Evolutionary conservation across 2,329 filamentous ascomycete genomes (phyloP).

Genomic region (Hymenotorrendiella dingleyae): DNA sequence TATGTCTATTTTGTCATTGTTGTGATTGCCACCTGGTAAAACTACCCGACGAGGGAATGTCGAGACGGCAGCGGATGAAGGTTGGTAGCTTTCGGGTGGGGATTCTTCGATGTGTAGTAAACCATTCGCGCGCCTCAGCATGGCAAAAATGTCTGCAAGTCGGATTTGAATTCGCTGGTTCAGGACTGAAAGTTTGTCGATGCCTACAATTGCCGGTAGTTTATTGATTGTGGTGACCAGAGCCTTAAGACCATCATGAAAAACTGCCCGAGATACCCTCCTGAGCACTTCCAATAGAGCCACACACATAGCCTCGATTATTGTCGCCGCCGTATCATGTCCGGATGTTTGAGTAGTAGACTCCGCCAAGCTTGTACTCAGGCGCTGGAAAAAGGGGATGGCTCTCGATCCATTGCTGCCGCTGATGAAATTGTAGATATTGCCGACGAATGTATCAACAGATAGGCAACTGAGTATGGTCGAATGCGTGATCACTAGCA

Average conservation of each 20-base stretch:
- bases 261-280: slow-evolving; percentile 17
- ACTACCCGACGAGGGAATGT: slow-evolving; percentile 15
- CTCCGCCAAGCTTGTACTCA: slow-evolving; percentile 10
- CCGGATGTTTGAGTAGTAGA: slow-evolving; percentile 2
- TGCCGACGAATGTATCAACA: slow-evolving; percentile 31
- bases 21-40: slow-evolving; percentile 12
- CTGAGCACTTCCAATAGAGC: slow-evolving; percentile 22
- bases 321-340: slow-evolving; percentile 11
- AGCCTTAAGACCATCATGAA: slow-evolving; percentile 22
- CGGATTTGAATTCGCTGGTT: slow-evolving; percentile 8
- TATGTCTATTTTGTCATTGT: slow-evolving; percentile 23
- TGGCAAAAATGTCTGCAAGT: slow-evolving; percentile 13
- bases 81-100: slow-evolving; percentile 5
- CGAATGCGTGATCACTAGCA: slow-evolving; percentile 30
- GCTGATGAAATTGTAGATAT: slow-evolving; percentile 32
- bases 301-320: slow-evolving; percentile 14
- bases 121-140: slow-evolving; percentile 12
- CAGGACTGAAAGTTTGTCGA: slow-evolving; percentile 10
- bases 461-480: slow-evolving; percentile 31
- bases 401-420: slow-evolving; percentile 29
- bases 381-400: slow-evolving; percentile 28
- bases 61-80: slow-evolving; percentile 10
- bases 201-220: slow-evolving; percentile 1
- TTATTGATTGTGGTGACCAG: slow-evolving; percentile 17
- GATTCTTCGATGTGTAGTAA: slow-evolving; percentile 7